phyloP scores from a whole-genome alignment of 805 yeast genomes.

The Clavispora santaluciae region DNA sequence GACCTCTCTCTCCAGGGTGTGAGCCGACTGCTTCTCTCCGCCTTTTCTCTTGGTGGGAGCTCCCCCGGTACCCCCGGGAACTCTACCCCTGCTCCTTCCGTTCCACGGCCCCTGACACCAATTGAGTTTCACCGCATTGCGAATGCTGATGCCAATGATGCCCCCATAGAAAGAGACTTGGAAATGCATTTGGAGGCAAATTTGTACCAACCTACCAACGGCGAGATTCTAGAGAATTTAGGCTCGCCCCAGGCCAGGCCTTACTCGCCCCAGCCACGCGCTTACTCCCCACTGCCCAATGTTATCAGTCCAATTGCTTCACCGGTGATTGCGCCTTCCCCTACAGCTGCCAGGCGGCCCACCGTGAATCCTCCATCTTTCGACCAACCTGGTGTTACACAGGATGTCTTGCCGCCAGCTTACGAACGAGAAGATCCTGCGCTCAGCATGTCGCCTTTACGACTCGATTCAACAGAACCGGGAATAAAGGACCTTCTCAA shows the following conservation, averaged over 20 bases:
- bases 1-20: conserved; percentile 21
- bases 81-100: background rate
- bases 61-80: background rate
- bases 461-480: conserved; percentile 5
- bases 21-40: conserved; percentile 4
- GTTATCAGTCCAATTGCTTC: conserved; percentile 41
- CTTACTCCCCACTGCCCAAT: conserved; percentile 12
- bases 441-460: conserved; percentile 11
- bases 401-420: conserved; percentile 15
- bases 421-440: conserved; percentile 5
- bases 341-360: conserved; percentile 44
- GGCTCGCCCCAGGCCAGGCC: conserved; percentile 17
- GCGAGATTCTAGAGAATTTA: conserved; percentile 21
- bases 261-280: conserved; percentile 9
- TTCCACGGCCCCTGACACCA: conserved; percentile 4
- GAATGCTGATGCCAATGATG: conserved; percentile 22
- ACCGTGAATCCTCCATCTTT: conserved; percentile 63
- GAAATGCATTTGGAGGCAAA: conserved; percentile 41
- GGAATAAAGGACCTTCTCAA: conserved; percentile 12
- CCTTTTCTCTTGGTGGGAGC: conserved; percentile 2
- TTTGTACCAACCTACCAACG: conserved; percentile 50
- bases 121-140: conserved; percentile 26
- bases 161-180: conserved; percentile 32
- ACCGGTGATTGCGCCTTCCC: conserved; percentile 16
- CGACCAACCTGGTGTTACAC: conserved; percentile 17